phyloP scores from a whole-genome alignment of 495 filamentous ascomycete species.

The Podospora tetraspora region DNA sequence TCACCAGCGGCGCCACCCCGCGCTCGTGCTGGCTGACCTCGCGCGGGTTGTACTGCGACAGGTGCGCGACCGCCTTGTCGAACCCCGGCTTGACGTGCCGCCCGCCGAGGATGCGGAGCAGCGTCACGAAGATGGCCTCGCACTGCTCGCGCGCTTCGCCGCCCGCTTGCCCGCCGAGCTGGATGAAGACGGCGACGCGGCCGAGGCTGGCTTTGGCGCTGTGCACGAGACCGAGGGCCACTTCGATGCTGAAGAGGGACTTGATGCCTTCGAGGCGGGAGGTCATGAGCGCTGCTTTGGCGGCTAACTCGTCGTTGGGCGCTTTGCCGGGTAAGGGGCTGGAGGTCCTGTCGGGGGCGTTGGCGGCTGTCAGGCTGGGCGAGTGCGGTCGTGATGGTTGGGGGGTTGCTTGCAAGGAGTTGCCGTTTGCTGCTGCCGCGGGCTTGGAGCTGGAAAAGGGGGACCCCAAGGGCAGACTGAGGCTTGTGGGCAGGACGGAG shows the following conservation, averaged over 20 bases:
- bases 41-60: slow-evolving; percentile 86
- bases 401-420: slow-evolving; percentile 26
- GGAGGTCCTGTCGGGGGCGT: slow-evolving; percentile 25
- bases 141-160: slow-evolving; percentile 87
- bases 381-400: slow-evolving; percentile 46
- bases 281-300: slow-evolving; percentile 95
- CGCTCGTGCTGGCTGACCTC: slow-evolving; percentile 67
- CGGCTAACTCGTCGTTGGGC: slow-evolving; percentile 85
- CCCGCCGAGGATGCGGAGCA: slow-evolving; percentile 76
- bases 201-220: slow-evolving; percentile 86
- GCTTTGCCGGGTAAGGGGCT: slow-evolving; percentile 56
- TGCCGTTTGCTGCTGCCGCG: slow-evolving; percentile 21
- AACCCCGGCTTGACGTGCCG: slow-evolving; percentile 90
- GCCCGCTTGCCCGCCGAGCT: slow-evolving; percentile 70
- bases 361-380: slow-evolving; percentile 26
- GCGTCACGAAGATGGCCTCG: slow-evolving; percentile 75
- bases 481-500: slow-evolving; percentile 63
- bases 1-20: slow-evolving; percentile 87
- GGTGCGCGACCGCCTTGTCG: slow-evolving; percentile 82
- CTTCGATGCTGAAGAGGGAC: slow-evolving; percentile 91
- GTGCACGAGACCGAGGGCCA: slow-evolving; percentile 85
- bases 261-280: slow-evolving; percentile 87
- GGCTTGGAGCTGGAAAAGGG: slow-evolving; percentile 45
- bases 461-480: slow-evolving; percentile 36
- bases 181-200: slow-evolving; percentile 74